phyloP scores from a whole-genome alignment of 106 monocot genomes.

The Dactylorhiza incarnata region DNA sequence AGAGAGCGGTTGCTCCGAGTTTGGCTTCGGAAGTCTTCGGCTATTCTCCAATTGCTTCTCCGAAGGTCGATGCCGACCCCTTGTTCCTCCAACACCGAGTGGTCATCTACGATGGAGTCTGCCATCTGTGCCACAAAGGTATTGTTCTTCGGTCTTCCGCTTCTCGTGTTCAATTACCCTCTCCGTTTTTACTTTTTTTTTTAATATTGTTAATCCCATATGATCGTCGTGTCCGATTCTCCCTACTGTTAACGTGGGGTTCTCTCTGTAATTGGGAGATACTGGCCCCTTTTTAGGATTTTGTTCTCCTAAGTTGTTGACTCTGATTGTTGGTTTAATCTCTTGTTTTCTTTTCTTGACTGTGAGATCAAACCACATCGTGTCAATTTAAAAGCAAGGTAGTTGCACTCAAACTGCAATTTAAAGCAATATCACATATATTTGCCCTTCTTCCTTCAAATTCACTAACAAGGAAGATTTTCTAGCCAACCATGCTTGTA shows the following conservation, averaged over 20 bases:
- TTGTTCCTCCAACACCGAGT: conserved; percentile 49
- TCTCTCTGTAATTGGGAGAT: too few species aligned
- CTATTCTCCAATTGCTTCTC: neutral
- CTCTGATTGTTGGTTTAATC: neutral
- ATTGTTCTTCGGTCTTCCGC: neutral
- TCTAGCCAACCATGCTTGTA: too few species aligned
- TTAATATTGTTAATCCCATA: neutral
- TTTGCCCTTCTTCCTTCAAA: too few species aligned
- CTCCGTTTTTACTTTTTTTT: neutral
- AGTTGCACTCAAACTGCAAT: too few species aligned
- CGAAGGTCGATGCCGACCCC: conserved; percentile 11
- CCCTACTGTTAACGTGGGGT: too few species aligned
- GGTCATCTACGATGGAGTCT: conserved; percentile 67
- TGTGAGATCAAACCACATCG: too few species aligned
- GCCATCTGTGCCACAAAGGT: conserved; percentile 70
- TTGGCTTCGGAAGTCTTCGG: neutral
- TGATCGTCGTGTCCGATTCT: too few species aligned
- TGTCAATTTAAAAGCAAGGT: too few species aligned
- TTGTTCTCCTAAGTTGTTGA: neutral
- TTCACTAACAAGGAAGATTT: too few species aligned
- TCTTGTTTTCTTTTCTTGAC: too few species aligned
- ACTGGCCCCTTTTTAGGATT: neutral
- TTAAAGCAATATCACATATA: too few species aligned
- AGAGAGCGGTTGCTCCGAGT: neutral
- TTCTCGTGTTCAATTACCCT: neutral